Evolutionary conservation across 1,284 basidiomycete genomes (phyloP).

Genomic region (Phellinidium pouzarii): DNA sequence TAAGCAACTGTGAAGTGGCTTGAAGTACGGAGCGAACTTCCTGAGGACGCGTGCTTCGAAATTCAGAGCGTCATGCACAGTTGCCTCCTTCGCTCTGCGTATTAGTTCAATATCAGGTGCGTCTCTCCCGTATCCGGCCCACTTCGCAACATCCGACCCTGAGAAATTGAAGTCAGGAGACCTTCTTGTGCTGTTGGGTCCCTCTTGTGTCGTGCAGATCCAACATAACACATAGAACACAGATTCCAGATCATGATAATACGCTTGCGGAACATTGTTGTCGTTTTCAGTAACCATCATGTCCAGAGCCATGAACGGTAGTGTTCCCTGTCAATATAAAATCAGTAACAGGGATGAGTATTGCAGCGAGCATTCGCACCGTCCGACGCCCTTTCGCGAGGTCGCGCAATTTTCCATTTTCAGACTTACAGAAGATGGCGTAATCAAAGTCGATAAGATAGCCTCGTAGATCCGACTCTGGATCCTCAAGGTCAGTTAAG

Average conservation of each 20-base stretch:
- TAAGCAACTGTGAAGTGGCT: not conserved
- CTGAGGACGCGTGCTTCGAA: not conserved
- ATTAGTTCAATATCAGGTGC: too few species aligned
- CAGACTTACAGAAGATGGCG: not conserved
- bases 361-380: not conserved
- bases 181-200: not conserved
- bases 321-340: not conserved
- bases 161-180: not conserved
- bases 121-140: not conserved
- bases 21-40: not conserved
- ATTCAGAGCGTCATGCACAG: not conserved
- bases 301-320: conserved; percentile 3
- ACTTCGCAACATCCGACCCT: not conserved
- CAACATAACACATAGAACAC: conserved; percentile 2
- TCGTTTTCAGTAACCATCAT: not conserved
- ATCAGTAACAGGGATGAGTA: too few species aligned
- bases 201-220: too few species aligned
- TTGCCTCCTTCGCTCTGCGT: not conserved
- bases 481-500: not conserved
- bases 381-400: not conserved
- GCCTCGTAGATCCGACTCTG: not conserved
- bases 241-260: conserved; percentile 8
- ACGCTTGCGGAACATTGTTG: not conserved
- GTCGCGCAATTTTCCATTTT: not conserved
- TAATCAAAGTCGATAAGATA: too few species aligned